Evolutionary conservation across 352 stramenopile genomes (phyloP).

Genomic region (Phytopythium oedochilum): DNA sequence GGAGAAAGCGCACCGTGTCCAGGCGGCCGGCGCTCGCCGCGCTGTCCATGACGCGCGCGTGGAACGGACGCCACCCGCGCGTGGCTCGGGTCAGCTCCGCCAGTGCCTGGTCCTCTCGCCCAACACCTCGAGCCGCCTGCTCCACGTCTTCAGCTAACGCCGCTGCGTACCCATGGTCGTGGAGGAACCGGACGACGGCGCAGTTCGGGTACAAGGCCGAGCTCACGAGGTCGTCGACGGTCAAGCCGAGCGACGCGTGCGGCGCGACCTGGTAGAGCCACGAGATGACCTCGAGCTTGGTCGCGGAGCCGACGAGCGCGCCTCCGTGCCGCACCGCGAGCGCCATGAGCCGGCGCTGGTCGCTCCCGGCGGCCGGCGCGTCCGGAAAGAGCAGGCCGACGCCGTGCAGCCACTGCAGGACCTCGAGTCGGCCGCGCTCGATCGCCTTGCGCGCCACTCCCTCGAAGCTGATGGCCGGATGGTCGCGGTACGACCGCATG

Average conservation of each 20-base stretch:
- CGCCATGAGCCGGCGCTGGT: neutral
- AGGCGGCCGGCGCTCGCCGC: conserved; percentile 17
- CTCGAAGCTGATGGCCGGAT: conserved; percentile 19
- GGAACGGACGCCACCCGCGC: conserved; percentile 7
- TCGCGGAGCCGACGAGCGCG: neutral
- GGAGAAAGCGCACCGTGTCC: conserved; percentile 16
- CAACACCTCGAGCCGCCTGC: neutral
- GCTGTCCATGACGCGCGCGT: conserved; percentile 19
- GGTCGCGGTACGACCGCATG: conserved; percentile 15
- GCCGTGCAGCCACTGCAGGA: conserved; percentile 19
- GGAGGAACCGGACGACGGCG: conserved; percentile 1
- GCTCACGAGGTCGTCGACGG: conserved; percentile 3
- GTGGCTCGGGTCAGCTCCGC: neutral
- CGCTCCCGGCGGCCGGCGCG: neutral
- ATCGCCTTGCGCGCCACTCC: conserved; percentile 20
- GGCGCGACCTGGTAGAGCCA: conserved; percentile 13
- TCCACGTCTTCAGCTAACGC: neutral
- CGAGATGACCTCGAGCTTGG: conserved; percentile 23
- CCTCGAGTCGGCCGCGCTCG: conserved; percentile 18
- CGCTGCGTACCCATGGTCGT: neutral
- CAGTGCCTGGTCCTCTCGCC: neutral
- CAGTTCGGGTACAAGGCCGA: conserved; percentile 3
- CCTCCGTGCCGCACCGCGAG: conserved; percentile 24
- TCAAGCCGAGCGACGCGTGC: neutral
- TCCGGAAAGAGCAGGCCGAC: conserved; percentile 6